Evolutionary conservation across 2,329 filamentous ascomycete genomes (phyloP), one percentile per base, ranked within the genome.

Genomic region (Xylariaceae sp.): DNA sequence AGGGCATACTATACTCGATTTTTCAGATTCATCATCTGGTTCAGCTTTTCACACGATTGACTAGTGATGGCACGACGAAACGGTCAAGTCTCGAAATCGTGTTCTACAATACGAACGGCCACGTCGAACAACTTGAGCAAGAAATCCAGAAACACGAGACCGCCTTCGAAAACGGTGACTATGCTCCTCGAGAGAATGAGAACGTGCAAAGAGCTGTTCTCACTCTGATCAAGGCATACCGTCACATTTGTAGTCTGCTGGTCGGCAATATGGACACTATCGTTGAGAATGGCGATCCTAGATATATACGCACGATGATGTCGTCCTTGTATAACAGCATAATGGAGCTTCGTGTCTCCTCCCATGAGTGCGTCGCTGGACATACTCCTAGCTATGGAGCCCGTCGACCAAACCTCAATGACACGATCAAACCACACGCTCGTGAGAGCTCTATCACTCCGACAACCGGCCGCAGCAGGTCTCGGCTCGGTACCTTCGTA

Each of bases 1-100:
- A 85, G 62, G 82, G 82, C 27, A 80, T 86, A 19, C 72, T 86
- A 2, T 86, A 85, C 62, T 81, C 83, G 3, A 75, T 86, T 30
- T 86, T 85, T 54, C 82, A 85, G 62, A 82, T 86, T 22, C 83
- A 86, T 54, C 82, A 82, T 5, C 81, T 82, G 68, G 83, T 86
- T 51, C 82, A 86, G 64, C 81, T 80, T 67, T 71, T 86, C 46
- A 81, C 85, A 66, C 75, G 78, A 39, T 70, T 86, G 43, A 78
- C 81, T 42, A 80, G 76, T 56, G 81, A 85, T 51, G 79, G 77
- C 31, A 80, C 79, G 10, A 71, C 75, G 18, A 83, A 82, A 61
- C 72, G 81, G 44, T 84, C 82, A 4, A 85, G 81, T 55, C 75
- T 86, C 11, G 82, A 86, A 59, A 78, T 83, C 49, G 81, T 86